Base-by-base conservation (phyloP, 2,329 filamentous ascomycete genomes). In the Penicillium occitanis region DNA sequence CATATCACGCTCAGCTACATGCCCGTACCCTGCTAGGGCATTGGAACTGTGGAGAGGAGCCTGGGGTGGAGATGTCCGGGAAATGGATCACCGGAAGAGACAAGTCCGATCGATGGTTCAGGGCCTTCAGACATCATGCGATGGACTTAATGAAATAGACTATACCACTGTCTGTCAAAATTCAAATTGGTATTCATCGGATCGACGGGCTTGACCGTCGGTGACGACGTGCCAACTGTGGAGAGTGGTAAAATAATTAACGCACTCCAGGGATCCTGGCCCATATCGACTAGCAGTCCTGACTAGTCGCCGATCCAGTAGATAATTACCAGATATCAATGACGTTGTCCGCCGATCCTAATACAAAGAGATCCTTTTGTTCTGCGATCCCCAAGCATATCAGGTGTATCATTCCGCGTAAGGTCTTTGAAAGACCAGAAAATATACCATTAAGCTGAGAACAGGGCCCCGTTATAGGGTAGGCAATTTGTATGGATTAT, bases 41-140 rank as follows among this genome's bases (percentile, higher is more conserved):
- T 11, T 35, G 33, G 33, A 35, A 35, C 33, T 35, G 33, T 10
- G 33, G 33, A 35, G 33, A 10, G 33, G 33, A 11, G 6, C 30
- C 33, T 35, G 33, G 33, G 33, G 33, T 48, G 44, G 44, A 48
- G 44, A 48, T 48, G 44, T 61, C 58, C 58, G 58, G 19, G 40
- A 61, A 44, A 48, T 61, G 40, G 37, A 40, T 55, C 51, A n/a
- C 30, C 51, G 51, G 25, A 55, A 60, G n/a, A 60, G 57, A 60
- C 33, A 28, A 25, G 14, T 42, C 14, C 35, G n/a, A 42, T 44
- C n/a, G n/a, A 22, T 48, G 44, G 19, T 5, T 22, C n/a, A 46
- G 44, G 33, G 7, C 44, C n/a, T 46, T 35, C 33, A 3, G 8
- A 8, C 33, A 46, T 46, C 44, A n/a, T 55, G 7, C 33, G 50